phyloP scores from a whole-genome alignment of 306 rosid genomes.

The Acmispon strigosus region DNA sequence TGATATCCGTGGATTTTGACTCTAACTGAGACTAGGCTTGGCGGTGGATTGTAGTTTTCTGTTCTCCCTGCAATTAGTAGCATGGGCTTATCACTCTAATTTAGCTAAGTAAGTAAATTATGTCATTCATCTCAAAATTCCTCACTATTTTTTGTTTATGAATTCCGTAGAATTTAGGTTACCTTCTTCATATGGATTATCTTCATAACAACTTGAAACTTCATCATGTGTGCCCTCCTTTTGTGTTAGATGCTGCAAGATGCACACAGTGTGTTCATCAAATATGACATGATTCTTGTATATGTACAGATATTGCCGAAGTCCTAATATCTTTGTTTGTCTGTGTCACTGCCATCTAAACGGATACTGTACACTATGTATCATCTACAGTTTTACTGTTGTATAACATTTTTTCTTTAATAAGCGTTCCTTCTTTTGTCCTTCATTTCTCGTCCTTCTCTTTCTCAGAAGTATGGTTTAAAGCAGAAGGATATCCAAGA shows the following conservation, averaged over 20 bases:
- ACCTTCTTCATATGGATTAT: constrained; percentile 42
- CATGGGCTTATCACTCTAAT: not conserved
- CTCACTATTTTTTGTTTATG: no score
- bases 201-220: constrained; percentile 23
- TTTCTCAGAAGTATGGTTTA: no score
- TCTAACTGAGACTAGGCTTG: constrained; percentile 37
- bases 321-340: not conserved
- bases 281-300: not conserved
- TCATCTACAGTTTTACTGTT: not conserved
- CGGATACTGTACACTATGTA: not conserved
- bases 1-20: constrained; percentile 60
- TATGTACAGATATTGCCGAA: not conserved
- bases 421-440: no score
- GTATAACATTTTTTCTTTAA: not conserved
- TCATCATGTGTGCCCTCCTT: constrained; percentile 28
- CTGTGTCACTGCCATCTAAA: not conserved
- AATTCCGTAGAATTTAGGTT: constrained; percentile 18
- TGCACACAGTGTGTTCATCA: constrained; percentile 15
- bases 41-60: constrained; percentile 20
- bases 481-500: no score
- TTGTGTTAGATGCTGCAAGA: constrained; percentile 44
- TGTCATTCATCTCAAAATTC: not conserved
- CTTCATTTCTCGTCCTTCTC: no score
- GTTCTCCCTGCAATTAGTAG: constrained; percentile 33
- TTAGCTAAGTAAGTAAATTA: constrained; percentile 9